A percentile compares a stretch with the other conserved stretches of the same genome.
phyloP scores from a whole-genome alignment of 2,329 filamentous ascomycete genomes.

The Drechslerella dactyloides region DNA sequence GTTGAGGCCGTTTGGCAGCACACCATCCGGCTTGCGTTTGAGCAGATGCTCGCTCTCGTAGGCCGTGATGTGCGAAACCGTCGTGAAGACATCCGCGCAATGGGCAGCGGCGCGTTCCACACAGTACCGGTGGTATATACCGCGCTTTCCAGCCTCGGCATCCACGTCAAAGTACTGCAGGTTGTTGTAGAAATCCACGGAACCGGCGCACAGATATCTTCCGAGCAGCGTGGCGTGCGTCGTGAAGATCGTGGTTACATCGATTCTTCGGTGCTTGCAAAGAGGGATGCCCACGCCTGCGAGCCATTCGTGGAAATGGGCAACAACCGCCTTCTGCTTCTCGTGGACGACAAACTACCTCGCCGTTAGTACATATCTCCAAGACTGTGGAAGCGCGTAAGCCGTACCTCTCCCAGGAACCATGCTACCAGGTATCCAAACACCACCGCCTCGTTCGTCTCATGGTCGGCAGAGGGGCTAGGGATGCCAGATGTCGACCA shows the following conservation, averaged over 20 bases:
- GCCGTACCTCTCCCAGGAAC: constrained; percentile 90
- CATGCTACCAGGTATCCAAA: constrained; percentile 97
- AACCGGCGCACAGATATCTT: constrained; percentile 94
- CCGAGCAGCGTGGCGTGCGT: constrained; percentile 95
- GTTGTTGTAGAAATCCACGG: constrained; percentile 99
- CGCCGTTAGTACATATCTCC: constrained; percentile 50
- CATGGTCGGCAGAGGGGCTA: constrained; percentile 86
- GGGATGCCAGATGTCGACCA: constrained; percentile 94
- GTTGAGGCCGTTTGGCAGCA: constrained; percentile 94
- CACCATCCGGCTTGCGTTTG: constrained; percentile 96
- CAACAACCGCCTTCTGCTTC: constrained; percentile 88
- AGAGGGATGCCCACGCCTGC: constrained; percentile 91
- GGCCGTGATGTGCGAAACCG: constrained; percentile 96
- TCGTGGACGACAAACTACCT: constrained; percentile 88
- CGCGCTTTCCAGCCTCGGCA: constrained; percentile 93
- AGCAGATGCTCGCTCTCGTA: constrained; percentile 97
- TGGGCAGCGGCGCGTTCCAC: constrained; percentile 94
- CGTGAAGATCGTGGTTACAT: constrained; percentile 97
- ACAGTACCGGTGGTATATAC: constrained; percentile 98
- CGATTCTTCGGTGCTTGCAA: constrained; percentile 90
- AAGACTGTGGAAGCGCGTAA: constrained; percentile 24
- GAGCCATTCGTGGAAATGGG: constrained; percentile 99
- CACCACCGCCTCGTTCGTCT: constrained; percentile 96
- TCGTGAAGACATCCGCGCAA: constrained; percentile 94
- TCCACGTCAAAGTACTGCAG: constrained; percentile 96